phyloP scores from a whole-genome alignment of 768 basidiomycete genomes.

The Tylopilus sp. region DNA sequence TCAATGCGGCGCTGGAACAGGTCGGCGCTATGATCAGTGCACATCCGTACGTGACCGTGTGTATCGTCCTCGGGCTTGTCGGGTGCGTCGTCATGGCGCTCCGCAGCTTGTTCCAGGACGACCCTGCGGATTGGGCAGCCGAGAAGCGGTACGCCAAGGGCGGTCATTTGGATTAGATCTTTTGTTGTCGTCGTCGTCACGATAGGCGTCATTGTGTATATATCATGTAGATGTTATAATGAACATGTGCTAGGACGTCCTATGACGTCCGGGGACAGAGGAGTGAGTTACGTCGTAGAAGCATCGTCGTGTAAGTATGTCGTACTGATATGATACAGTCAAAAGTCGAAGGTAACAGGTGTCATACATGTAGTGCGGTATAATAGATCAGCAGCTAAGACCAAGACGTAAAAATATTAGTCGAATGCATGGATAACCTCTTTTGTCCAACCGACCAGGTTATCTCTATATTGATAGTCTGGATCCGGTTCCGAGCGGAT shows the following conservation, averaged over 20 bases:
- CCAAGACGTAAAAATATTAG: neutral
- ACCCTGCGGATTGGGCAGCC: constrained; percentile 7
- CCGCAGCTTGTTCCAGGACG: constrained; percentile 14
- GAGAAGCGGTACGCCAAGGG: constrained; percentile 20
- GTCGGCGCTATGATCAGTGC: constrained; percentile 9
- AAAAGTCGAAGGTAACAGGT: neutral
- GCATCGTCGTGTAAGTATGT: neutral
- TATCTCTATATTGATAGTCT: neutral
- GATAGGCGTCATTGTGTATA: too few relatives aligned
- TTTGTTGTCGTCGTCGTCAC: neutral
- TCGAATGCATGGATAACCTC: neutral
- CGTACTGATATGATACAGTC: constrained; percentile 9
- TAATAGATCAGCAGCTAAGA: neutral
- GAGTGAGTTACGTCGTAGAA: too few relatives aligned
- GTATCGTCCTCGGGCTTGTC: constrained; percentile 8
- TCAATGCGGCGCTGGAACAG: constrained; percentile 12
- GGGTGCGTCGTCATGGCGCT: constrained; percentile 11
- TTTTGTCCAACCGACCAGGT: neutral
- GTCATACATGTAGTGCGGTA: neutral
- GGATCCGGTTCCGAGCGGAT: neutral
- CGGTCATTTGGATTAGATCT: constrained; percentile 20
- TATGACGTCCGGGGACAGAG: neutral
- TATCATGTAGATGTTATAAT: neutral
- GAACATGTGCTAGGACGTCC: neutral
- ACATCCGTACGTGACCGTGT: constrained; percentile 20